phyloP scores from a whole-genome alignment of 352 stramenopile species.

The Phytophthora niederhauseri region DNA sequence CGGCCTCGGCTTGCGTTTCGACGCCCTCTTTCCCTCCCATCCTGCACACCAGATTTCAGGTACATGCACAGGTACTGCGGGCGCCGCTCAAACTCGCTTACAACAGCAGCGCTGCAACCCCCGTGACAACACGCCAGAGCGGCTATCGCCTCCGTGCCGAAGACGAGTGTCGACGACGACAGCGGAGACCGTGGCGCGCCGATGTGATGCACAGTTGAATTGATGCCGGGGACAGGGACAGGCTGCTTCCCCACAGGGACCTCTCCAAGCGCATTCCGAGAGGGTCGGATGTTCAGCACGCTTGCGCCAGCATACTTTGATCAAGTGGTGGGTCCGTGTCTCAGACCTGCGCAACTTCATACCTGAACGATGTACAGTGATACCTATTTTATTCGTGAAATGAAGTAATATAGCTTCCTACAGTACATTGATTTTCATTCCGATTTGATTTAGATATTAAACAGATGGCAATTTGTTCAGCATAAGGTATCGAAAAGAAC shows the following conservation, averaged over 20 bases:
- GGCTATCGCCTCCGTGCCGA: background rate
- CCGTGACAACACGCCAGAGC: no score
- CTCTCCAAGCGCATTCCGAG: background rate
- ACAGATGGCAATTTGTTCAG: background rate
- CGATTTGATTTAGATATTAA: background rate
- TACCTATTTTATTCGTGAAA: no score
- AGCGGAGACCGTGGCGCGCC: background rate
- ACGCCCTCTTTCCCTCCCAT: background rate
- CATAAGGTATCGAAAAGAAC: background rate
- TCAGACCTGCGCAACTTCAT: background rate
- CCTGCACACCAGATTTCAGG: no score
- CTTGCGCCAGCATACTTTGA: background rate
- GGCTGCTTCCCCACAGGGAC: no score
- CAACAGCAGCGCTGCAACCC: background rate
- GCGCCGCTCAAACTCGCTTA: background rate
- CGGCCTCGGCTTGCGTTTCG: slow-evolving; percentile 4
- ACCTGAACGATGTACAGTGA: no score
- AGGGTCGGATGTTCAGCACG: background rate
- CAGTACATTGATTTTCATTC: background rate
- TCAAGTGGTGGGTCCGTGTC: background rate
- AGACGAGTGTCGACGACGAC: background rate
- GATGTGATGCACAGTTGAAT: background rate
- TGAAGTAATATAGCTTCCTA: no score
- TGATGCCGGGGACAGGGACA: no score
- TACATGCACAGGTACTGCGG: background rate